phyloP scores from a whole-genome alignment of 768 basidiomycete species.

The Crassisporium funariophilum region DNA sequence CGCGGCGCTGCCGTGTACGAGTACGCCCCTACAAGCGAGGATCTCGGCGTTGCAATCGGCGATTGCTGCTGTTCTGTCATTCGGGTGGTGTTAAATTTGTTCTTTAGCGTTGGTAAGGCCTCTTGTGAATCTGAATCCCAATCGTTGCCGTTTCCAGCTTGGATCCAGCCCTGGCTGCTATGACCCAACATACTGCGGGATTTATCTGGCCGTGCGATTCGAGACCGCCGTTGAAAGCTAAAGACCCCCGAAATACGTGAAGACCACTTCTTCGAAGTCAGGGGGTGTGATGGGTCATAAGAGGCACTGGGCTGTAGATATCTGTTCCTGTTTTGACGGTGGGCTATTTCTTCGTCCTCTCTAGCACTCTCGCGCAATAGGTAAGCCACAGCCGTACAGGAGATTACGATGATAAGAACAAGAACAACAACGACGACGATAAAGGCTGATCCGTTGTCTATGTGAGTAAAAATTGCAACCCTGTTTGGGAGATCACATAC shows the following conservation, averaged over 20 bases:
- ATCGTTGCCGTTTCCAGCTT: slow-evolving; percentile 49
- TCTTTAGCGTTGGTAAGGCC: slow-evolving; percentile 5
- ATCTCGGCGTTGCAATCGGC: slow-evolving; percentile 4
- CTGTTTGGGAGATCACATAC: slow-evolving; percentile 30
- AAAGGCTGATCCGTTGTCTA: slow-evolving; percentile 44
- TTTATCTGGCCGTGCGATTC: slow-evolving; percentile 10
- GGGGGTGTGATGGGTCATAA: slow-evolving; percentile 4
- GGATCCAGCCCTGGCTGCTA: slow-evolving; percentile 49
- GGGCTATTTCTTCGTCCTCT: slow-evolving; percentile 37
- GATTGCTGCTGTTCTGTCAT: slow-evolving; percentile 7
- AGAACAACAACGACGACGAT: slow-evolving; percentile 61
- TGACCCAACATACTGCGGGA: slow-evolving; percentile 19
- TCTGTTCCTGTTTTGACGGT: slow-evolving; percentile 23
- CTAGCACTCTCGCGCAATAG: slow-evolving; percentile 55
- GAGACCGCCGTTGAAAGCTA: slow-evolving; percentile 2
- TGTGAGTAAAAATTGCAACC: background rate
- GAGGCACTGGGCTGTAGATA: slow-evolving; percentile 13
- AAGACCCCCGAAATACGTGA: slow-evolving; percentile 9
- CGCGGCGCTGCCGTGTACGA: slow-evolving; percentile 15
- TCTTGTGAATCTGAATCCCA: slow-evolving; percentile 39
- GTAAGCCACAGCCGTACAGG: slow-evolving; percentile 55
- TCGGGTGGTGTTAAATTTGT: slow-evolving; percentile 9
- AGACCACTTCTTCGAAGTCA: slow-evolving; percentile 16
- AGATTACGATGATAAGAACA: slow-evolving; percentile 51
- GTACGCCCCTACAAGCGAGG: slow-evolving; percentile 13